Evolutionary conservation across 805 yeast species (phyloP).

Genomic region (Cyberlindnera bimundalis): DNA sequence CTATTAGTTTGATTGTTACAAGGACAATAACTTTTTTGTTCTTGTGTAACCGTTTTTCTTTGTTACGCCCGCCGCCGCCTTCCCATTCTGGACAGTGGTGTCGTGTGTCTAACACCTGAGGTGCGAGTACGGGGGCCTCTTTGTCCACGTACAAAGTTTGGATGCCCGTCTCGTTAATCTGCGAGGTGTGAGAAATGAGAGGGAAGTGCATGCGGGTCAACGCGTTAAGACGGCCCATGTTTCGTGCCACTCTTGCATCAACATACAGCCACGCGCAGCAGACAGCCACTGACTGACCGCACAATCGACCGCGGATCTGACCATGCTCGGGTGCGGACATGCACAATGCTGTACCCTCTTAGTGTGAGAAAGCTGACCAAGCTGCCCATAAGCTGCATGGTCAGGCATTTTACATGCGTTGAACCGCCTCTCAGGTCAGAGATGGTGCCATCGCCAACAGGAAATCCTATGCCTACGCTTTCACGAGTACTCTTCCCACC

Average conservation of each 20-base stretch:
- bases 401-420: not conserved
- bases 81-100: too few species aligned
- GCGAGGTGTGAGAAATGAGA: not conserved
- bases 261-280: not conserved
- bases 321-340: not conserved
- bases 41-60: too few species aligned
- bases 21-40: too few species aligned
- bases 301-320: not conserved
- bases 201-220: not conserved
- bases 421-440: not conserved
- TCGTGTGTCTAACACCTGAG: too few species aligned
- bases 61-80: too few species aligned
- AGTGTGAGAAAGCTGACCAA: not conserved
- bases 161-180: constrained; percentile 2
- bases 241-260: not conserved
- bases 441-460: constrained; percentile 3
- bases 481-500: too few species aligned
- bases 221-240: not conserved
- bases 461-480: not conserved
- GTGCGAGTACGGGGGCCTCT: too few species aligned
- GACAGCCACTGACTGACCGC: not conserved
- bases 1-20: too few species aligned
- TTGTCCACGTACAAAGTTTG: too few species aligned
- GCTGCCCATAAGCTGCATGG: not conserved
- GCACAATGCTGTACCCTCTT: not conserved